Evolutionary conservation across 441 rosid species (phyloP).

Genomic region (Syzygium syzygioides): DNA sequence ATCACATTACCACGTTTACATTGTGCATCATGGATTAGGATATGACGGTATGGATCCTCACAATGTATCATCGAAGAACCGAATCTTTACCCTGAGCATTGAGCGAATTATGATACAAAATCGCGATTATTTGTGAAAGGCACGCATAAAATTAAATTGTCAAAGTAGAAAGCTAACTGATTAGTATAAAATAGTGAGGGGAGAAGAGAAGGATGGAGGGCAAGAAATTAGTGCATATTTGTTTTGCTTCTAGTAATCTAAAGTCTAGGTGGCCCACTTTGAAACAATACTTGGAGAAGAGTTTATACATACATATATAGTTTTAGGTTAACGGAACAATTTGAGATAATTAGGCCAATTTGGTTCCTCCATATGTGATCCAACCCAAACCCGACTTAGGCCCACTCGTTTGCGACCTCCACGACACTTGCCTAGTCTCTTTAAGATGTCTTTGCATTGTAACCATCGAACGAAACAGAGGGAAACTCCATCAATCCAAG

Average conservation of each 20-base stretch:
- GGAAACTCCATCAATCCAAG: not conserved
- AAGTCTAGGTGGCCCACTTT: not conserved
- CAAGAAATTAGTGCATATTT: not conserved
- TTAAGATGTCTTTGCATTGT: not conserved
- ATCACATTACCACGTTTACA: not conserved
- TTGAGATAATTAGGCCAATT: not conserved
- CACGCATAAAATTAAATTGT: not conserved
- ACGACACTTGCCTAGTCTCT: not conserved
- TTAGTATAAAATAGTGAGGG: not conserved
- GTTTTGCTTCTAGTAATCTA: not conserved
- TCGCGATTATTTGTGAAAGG: not conserved
- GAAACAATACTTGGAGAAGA: not conserved
- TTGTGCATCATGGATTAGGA: not conserved
- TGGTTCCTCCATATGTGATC: not conserved
- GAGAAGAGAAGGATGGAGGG: not conserved
- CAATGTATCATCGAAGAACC: not conserved
- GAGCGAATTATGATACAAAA: not conserved
- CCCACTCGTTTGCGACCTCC: not conserved
- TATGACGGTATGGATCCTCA: not conserved
- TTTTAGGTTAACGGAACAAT: not conserved
- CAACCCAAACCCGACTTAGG: not conserved
- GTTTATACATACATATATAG: not conserved
- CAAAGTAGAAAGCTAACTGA: not conserved
- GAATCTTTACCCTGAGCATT: not conserved
- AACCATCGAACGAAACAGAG: not conserved